These are phyloP conservation scores for Chiua sp. DNA, from an alignment of 1,284 basidiomycete species.

Conservation along the genomic window DNA sequence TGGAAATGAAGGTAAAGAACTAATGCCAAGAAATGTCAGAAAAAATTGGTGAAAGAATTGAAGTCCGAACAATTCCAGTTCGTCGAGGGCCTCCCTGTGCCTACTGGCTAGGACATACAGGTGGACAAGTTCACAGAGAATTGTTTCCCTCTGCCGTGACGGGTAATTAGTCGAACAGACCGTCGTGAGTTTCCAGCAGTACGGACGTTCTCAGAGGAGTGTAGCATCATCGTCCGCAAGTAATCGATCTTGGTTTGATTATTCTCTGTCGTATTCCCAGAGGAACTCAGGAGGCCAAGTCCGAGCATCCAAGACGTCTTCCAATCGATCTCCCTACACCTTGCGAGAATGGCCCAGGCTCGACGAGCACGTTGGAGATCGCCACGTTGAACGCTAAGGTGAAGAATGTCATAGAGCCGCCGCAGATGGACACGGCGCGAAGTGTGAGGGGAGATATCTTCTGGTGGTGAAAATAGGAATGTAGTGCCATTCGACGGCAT, in stretches of 20 bases:
- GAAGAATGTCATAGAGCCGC: constrained; percentile 74
- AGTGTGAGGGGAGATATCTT: constrained; percentile 50
- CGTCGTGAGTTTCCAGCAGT: constrained; percentile 1
- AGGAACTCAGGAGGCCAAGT: constrained; percentile 56
- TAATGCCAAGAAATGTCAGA: constrained; percentile 37
- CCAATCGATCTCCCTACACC: constrained; percentile 86
- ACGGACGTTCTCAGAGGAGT: constrained; percentile 66
- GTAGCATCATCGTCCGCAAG: constrained; percentile 71
- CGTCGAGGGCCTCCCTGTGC: constrained; percentile 76
- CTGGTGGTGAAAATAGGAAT: constrained; percentile 63
- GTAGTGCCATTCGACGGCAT: constrained; percentile 37
- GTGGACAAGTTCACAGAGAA: constrained; percentile 78
- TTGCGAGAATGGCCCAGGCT: constrained; percentile 83
- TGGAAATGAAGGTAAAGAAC: constrained; percentile 85
- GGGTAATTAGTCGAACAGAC: constrained; percentile 18
- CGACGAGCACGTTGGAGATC: constrained; percentile 71
- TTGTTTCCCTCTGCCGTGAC: constrained; percentile 65
- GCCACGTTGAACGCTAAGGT: constrained; percentile 72
- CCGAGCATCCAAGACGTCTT: constrained; percentile 76
- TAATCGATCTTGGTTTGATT: constrained; percentile 57
- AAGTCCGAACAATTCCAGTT: constrained; percentile 77
- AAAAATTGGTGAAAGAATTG: constrained; percentile 1
- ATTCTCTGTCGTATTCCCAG: constrained; percentile 35
- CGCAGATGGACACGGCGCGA: constrained; percentile 73
- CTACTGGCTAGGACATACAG: constrained; percentile 62